These are phyloP conservation scores for Volutella citrinella DNA, from an alignment of 2,329 filamentous ascomycete species.

Conservation along the genomic window DNA sequence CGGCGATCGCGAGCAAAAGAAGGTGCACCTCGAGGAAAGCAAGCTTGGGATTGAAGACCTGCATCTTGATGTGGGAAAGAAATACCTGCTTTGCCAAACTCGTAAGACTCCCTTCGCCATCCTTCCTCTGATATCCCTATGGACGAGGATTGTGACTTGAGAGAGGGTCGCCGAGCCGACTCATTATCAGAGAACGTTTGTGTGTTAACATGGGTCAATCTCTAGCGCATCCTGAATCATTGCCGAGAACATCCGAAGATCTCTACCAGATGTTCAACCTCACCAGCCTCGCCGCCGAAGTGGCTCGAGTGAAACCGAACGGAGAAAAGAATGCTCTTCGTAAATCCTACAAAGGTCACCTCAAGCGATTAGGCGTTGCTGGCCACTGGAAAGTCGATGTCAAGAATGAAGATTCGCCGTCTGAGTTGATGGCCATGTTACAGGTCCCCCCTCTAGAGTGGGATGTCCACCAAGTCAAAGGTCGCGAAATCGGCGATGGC, in stretches of 20 bases:
- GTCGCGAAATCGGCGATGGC: constrained; percentile 53
- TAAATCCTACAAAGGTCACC: constrained; percentile 67
- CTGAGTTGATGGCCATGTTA: constrained; percentile 52
- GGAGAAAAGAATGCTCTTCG: constrained; percentile 65
- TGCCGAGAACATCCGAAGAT: constrained; percentile 51
- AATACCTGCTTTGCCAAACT: constrained; percentile 65
- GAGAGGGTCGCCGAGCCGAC: constrained; percentile 19
- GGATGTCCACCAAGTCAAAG: constrained; percentile 51
- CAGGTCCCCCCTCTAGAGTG: constrained; percentile 54
- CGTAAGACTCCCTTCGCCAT: constrained; percentile 58
- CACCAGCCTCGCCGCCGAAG: constrained; percentile 54
- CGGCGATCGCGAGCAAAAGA: constrained; percentile 58
- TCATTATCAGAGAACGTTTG: constrained; percentile 26
- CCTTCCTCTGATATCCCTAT: constrained; percentile 26
- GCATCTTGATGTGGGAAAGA: constrained; percentile 63
- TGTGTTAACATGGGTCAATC: constrained; percentile 43
- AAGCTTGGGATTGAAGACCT: constrained; percentile 62
- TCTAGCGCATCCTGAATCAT: constrained; percentile 47
- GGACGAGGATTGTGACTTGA: constrained; percentile 21
- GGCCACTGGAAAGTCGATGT: constrained; percentile 59
- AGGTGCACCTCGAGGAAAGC: constrained; percentile 59
- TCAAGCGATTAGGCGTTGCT: constrained; percentile 60
- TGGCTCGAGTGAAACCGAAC: constrained; percentile 61
- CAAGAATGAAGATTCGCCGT: constrained; percentile 49
- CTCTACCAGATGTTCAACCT: constrained; percentile 59